phyloP scores from a whole-genome alignment of 208 protist genomes.

The Crithidia brevicula region DNA sequence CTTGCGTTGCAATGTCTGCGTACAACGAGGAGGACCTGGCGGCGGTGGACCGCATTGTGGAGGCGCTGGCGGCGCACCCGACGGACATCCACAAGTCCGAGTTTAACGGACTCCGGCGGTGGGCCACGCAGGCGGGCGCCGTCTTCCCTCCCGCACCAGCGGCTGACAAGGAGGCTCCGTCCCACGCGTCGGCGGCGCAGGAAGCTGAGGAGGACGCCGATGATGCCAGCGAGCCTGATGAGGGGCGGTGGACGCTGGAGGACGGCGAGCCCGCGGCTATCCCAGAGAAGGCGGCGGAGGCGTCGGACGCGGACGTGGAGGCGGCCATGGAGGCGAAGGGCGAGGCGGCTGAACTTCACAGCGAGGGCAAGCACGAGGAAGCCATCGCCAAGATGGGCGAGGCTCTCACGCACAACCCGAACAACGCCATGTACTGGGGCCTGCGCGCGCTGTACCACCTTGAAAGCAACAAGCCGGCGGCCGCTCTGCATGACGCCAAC shows the following conservation, averaged over 20 bases:
- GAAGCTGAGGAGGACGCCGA: background rate
- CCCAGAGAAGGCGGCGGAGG: slow-evolving; percentile 29
- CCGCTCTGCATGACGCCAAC: slow-evolving; percentile 70
- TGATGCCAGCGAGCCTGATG: slow-evolving; percentile 54
- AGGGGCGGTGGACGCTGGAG: slow-evolving; percentile 57
- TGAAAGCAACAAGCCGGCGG: slow-evolving; percentile 43
- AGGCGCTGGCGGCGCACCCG: slow-evolving; percentile 34
- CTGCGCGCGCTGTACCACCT: slow-evolving; percentile 68
- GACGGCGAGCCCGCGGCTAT: slow-evolving; percentile 37
- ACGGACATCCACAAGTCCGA: slow-evolving; percentile 48
- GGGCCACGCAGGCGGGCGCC: slow-evolving; percentile 42
- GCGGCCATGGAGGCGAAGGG: slow-evolving; percentile 65
- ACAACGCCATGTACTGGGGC: slow-evolving; percentile 83
- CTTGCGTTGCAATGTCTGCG: slow-evolving; percentile 42
- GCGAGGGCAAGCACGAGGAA: slow-evolving; percentile 50
- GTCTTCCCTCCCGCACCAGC: slow-evolving; percentile 29
- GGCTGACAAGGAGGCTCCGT: background rate
- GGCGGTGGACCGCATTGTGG: slow-evolving; percentile 48
- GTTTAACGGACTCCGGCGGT: slow-evolving; percentile 40
- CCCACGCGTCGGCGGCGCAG: background rate
- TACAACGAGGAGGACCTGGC: slow-evolving; percentile 36
- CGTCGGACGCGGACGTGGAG: slow-evolving; percentile 59
- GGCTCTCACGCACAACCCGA: slow-evolving; percentile 57
- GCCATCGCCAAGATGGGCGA: slow-evolving; percentile 65
- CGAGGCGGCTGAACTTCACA: slow-evolving; percentile 52